phyloP scores from a whole-genome alignment of 2,329 filamentous ascomycete species.

The Fusarium pseudocircinatum region DNA sequence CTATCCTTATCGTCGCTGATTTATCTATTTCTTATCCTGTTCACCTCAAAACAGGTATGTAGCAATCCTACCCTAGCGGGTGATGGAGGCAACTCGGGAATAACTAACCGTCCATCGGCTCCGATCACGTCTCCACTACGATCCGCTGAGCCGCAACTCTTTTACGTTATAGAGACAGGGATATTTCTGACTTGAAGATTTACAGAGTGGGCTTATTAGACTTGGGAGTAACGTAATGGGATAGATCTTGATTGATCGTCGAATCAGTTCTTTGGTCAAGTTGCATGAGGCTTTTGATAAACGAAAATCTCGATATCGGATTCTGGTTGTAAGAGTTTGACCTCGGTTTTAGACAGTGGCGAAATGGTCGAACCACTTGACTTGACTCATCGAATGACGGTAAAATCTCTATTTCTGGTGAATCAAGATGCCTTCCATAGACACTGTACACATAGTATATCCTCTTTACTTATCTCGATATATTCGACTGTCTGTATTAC shows the following conservation, averaged over 20 bases:
- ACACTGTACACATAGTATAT: rapidly evolving
- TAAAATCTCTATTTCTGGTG: not conserved
- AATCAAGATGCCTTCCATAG: too few relatives aligned
- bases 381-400: not conserved
- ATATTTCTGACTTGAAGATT: not conserved
- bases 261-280: not conserved
- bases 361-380: not conserved
- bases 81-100: not conserved
- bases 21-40: rapidly evolving
- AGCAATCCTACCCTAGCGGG: not conserved
- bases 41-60: not conserved
- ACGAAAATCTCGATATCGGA: not conserved
- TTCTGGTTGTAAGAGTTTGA: rapidly evolving
- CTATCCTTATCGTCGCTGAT: too few relatives aligned
- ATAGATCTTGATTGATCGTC: not conserved
- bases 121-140: not conserved
- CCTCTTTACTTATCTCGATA: rapidly evolving
- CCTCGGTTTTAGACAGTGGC: not conserved
- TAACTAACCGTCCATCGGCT: not conserved
- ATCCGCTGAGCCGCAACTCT: conserved; percentile 18
- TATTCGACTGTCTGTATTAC: not conserved
- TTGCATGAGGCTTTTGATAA: not conserved
- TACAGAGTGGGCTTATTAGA: not conserved
- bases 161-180: conserved; percentile 27
- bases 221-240: conserved; percentile 5